These are phyloP conservation scores for Tetragonia tetragonoides DNA, from an alignment of 148 eudicot species.

Conservation along the genomic window DNA sequence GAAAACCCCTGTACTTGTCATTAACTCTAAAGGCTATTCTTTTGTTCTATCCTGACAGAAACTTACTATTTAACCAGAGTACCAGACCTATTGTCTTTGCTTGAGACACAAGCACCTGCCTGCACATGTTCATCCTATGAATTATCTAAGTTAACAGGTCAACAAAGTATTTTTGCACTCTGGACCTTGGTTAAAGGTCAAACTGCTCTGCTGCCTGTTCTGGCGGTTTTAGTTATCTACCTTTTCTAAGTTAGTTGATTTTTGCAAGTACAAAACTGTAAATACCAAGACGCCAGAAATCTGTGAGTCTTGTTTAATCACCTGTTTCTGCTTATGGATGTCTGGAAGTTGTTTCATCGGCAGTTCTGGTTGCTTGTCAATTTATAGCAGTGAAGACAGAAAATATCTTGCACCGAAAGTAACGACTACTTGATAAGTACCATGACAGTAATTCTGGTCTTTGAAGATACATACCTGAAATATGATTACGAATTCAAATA, in stretches of 20 bases:
- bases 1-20: background rate
- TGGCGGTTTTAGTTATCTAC: background rate
- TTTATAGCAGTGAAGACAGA: background rate
- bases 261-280: background rate
- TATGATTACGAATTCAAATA: background rate
- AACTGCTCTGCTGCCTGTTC: background rate
- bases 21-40: background rate
- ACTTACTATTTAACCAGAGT: background rate
- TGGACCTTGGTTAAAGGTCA: background rate
- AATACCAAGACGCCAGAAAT: background rate
- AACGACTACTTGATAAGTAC: background rate
- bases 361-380: background rate
- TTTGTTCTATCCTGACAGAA: background rate
- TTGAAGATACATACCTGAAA: background rate
- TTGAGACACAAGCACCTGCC: background rate
- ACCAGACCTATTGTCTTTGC: background rate
- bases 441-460: background rate
- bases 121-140: background rate
- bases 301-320: background rate
- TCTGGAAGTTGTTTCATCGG: background rate
- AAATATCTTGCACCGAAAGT: background rate
- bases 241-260: too few species aligned
- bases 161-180: background rate
- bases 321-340: background rate
- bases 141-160: background rate